Evolutionary conservation across 2,329 filamentous ascomycete species (phyloP).

Genomic region (Metarhizium brunneum): DNA sequence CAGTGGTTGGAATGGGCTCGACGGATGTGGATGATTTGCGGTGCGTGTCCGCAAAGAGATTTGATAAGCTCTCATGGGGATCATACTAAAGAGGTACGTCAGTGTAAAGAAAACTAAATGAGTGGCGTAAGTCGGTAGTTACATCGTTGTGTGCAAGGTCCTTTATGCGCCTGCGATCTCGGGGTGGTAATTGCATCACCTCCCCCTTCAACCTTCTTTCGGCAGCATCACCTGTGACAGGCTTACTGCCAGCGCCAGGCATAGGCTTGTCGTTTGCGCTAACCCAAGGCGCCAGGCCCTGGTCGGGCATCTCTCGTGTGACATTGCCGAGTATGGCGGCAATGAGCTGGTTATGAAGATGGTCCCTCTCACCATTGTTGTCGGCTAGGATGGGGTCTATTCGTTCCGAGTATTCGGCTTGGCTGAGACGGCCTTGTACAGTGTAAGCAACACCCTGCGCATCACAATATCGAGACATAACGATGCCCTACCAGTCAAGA

Average conservation of each 20-base stretch:
- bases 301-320: slow-evolving; percentile 58
- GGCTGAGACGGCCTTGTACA: slow-evolving; percentile 50
- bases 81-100: slow-evolving; percentile 34
- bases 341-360: slow-evolving; percentile 60
- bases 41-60: slow-evolving; percentile 41
- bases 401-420: slow-evolving; percentile 47
- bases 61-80: slow-evolving; percentile 43
- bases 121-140: not conserved
- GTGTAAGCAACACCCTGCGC: not conserved
- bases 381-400: slow-evolving; percentile 53
- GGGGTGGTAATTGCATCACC: slow-evolving; percentile 60
- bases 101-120: slow-evolving; percentile 3
- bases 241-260: slow-evolving; percentile 47
- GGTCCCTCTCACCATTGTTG: slow-evolving; percentile 47
- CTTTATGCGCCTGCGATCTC: slow-evolving; percentile 58
- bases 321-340: slow-evolving; percentile 60
- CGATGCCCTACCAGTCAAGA: slow-evolving; percentile 45
- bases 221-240: slow-evolving; percentile 54
- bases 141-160: slow-evolving; percentile 55
- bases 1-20: slow-evolving; percentile 56
- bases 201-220: slow-evolving; percentile 59
- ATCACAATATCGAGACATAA: not conserved
- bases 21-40: slow-evolving; percentile 37
- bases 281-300: slow-evolving; percentile 60
- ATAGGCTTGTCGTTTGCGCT: slow-evolving; percentile 61